Conservation (phyloP, 2,329 filamentous ascomycete genomes). For the Beauveria rudraprayagi region DNA sequence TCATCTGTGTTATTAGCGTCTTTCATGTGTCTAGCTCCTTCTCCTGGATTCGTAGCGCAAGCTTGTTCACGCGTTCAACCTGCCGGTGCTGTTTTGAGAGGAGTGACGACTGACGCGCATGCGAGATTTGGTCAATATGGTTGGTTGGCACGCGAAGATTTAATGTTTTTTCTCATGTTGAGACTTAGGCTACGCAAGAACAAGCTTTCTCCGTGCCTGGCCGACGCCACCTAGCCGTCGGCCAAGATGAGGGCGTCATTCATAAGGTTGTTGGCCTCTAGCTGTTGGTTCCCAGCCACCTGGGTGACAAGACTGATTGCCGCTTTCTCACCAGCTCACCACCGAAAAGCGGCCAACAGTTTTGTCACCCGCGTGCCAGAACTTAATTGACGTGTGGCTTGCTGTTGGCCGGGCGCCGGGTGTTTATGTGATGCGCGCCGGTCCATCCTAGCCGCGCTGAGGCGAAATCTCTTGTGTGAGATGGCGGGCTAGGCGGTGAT, state of each 20-base stretch:
- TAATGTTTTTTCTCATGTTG: neutral
- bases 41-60: neutral
- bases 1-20: neutral
- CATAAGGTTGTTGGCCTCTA: neutral
- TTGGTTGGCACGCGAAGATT: neutral
- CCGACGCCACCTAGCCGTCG: neutral
- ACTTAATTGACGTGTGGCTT: neutral
- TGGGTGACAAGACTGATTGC: neutral
- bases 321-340: too few relatives aligned
- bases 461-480: neutral
- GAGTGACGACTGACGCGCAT: neutral
- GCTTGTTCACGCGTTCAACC: neutral
- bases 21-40: neutral
- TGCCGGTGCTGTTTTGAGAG: neutral
- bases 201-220: neutral
- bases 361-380: neutral
- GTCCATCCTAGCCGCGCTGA: neutral
- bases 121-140: neutral
- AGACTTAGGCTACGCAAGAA: neutral
- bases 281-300: neutral
- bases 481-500: neutral
- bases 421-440: neutral
- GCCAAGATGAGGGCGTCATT: neutral
- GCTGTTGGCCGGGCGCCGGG: neutral
- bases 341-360: too few relatives aligned